These are phyloP conservation scores for Cyberlindnera japonica DNA, from an alignment of 805 yeast species.

Conservation along the genomic window DNA sequence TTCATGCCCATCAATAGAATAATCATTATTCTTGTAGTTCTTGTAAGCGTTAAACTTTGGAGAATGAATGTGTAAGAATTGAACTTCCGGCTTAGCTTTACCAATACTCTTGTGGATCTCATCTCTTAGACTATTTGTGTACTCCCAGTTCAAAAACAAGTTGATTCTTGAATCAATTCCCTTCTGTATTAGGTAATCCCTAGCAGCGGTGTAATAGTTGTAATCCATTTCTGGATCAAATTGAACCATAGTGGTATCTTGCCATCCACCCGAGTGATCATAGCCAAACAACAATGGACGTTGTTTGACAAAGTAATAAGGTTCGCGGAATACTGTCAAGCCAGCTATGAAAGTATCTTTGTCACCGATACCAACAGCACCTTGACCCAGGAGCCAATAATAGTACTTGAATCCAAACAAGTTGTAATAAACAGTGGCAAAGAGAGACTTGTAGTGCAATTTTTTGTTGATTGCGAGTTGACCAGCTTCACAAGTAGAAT, in stretches of 20 bases:
- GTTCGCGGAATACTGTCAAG: conserved; percentile 24
- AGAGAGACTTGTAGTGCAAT: conserved; percentile 52
- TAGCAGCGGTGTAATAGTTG: conserved; percentile 22
- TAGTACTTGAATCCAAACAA: conserved; percentile 62
- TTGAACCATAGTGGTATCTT: conserved; percentile 30
- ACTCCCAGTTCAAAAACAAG: conserved; percentile 23
- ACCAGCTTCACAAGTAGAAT: conserved; percentile 72
- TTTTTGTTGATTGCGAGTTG: conserved; percentile 61
- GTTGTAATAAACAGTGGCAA: conserved; percentile 64
- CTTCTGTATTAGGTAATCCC: conserved; percentile 17
- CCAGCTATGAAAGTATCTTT: conserved; percentile 61
- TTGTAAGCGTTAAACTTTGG: conserved; percentile 29
- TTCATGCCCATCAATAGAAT: conserved; percentile 23
- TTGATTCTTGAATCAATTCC: conserved; percentile 24
- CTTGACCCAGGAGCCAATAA: conserved; percentile 69
- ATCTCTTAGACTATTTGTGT: conserved; percentile 19
- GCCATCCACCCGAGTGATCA: conserved; percentile 24
- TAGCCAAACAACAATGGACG: conserved; percentile 27
- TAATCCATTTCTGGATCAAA: conserved; percentile 28
- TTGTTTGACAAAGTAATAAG: conserved; percentile 26
- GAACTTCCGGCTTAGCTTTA: conserved; percentile 24
- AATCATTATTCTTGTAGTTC: conserved; percentile 21
- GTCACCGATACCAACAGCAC: conserved; percentile 77
- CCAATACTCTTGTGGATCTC: conserved; percentile 17
- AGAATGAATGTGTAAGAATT: conserved; percentile 28